Percentiles rank a stretch among this genome's conserved stretches.
phyloP scores from a whole-genome alignment of 2,329 filamentous ascomycete genomes.

The Ophiostoma australiae region DNA sequence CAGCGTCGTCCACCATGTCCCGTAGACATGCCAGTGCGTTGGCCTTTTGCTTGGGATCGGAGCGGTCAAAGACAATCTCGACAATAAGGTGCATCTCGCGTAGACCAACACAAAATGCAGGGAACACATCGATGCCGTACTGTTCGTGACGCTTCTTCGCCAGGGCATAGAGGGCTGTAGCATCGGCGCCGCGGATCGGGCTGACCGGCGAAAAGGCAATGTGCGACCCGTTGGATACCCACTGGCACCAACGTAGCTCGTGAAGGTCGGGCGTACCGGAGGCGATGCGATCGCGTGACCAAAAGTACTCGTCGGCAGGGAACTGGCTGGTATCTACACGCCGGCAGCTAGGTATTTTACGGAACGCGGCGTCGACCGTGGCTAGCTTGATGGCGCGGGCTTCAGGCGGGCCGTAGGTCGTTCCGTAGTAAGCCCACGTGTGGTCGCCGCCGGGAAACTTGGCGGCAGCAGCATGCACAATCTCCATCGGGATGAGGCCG shows the following conservation, averaged over 20 bases:
- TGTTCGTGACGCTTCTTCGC: neutral
- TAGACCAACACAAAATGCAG: neutral
- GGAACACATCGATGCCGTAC: neutral
- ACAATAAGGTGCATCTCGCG: neutral
- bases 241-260: constrained; percentile 43
- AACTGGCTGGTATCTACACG: neutral
- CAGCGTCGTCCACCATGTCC: neutral
- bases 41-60: neutral
- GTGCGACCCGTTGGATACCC: constrained; percentile 47
- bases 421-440: neutral
- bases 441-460: neutral
- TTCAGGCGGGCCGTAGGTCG: neutral
- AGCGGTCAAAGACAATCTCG: neutral
- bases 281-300: neutral
- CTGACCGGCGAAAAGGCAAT: constrained; percentile 50
- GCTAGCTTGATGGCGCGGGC: neutral
- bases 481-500: neutral
- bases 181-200: constrained; percentile 45
- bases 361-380: neutral
- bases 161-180: constrained; percentile 30
- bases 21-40: neutral
- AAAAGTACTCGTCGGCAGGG: neutral
- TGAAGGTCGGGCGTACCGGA: constrained; percentile 33
- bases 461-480: neutral
- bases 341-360: neutral